Conservation (phyloP, 495 filamentous ascomycete genomes). For the Penicillium bialowiezense region DNA sequence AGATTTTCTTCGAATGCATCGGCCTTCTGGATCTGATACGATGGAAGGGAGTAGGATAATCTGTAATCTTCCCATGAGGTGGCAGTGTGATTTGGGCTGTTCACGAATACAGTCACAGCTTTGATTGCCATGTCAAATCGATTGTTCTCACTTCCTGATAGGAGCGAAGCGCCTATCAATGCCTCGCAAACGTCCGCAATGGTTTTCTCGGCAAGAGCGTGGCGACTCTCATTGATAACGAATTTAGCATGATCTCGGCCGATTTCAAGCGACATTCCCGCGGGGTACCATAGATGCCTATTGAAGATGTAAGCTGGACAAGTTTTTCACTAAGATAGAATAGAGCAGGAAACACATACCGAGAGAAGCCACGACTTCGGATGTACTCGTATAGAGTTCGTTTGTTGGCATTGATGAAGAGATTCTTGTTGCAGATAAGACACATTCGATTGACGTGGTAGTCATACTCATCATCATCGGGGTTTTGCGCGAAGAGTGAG, state of each 20-base stretch:
- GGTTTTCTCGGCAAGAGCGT: slow-evolving; percentile 79
- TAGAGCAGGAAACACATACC: slow-evolving; percentile 41
- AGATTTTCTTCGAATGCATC: slow-evolving; percentile 60
- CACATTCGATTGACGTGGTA: slow-evolving; percentile 90
- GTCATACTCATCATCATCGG: slow-evolving; percentile 78
- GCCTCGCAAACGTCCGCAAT: slow-evolving; percentile 98
- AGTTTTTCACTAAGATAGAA: neutral
- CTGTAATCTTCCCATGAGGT: slow-evolving; percentile 69
- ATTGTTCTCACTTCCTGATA: slow-evolving; percentile 54
- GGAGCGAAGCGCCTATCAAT: slow-evolving; percentile 82
- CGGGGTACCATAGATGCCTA: slow-evolving; percentile 71
- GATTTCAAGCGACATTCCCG: slow-evolving; percentile 61
- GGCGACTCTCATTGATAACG: slow-evolving; percentile 50
- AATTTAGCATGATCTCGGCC: slow-evolving; percentile 59
- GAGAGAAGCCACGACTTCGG: slow-evolving; percentile 77
- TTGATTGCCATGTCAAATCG: slow-evolving; percentile 78
- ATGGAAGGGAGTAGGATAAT: slow-evolving; percentile 64
- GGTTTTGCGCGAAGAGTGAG: slow-evolving; percentile 69
- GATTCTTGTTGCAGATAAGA: slow-evolving; percentile 87
- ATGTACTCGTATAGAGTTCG: slow-evolving; percentile 70
- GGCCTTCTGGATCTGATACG: slow-evolving; percentile 59
- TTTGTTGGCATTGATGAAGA: slow-evolving; percentile 71
- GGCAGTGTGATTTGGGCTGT: slow-evolving; percentile 64
- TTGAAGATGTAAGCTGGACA: slow-evolving; percentile 1
- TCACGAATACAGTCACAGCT: slow-evolving; percentile 76